phyloP scores from a whole-genome alignment of 805 yeast species.

The Saccharomyces jurei region DNA sequence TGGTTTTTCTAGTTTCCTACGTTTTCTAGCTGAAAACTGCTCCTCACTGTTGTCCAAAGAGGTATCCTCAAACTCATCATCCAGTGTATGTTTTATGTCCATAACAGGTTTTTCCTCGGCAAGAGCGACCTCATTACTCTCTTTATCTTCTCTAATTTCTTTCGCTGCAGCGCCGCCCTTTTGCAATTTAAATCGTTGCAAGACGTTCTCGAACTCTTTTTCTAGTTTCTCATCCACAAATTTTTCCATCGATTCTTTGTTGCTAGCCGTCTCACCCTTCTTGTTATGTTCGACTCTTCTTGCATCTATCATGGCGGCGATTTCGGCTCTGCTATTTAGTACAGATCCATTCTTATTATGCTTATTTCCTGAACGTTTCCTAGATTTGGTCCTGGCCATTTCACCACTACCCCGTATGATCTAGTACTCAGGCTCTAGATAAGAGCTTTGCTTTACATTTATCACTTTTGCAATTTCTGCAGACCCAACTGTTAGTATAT shows the following conservation, averaged over 20 bases:
- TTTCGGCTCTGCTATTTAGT: slow-evolving; percentile 2
- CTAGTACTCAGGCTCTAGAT: neutral
- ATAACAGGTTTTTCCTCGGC: slow-evolving; percentile 4
- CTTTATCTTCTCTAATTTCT: slow-evolving; percentile 10
- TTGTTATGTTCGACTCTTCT: neutral
- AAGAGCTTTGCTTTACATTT: neutral
- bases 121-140: slow-evolving; percentile 6
- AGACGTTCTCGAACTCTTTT: slow-evolving; percentile 11
- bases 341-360: neutral
- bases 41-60: slow-evolving; percentile 2
- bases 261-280: slow-evolving; percentile 13
- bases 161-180: neutral
- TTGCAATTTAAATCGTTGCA: slow-evolving; percentile 6
- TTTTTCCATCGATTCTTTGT: slow-evolving; percentile 29
- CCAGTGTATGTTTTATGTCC: neutral
- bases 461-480: neutral
- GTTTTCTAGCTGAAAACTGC: slow-evolving; percentile 40
- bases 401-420: neutral
- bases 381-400: slow-evolving; percentile 11
- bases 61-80: neutral
- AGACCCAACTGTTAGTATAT: neutral
- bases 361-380: slow-evolving; percentile 1
- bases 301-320: slow-evolving; percentile 1
- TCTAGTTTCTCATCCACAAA: slow-evolving; percentile 18
- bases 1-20: slow-evolving; percentile 45